Conservation (phyloP, 2,329 filamentous ascomycete species). For the Didymella pomorum region DNA sequence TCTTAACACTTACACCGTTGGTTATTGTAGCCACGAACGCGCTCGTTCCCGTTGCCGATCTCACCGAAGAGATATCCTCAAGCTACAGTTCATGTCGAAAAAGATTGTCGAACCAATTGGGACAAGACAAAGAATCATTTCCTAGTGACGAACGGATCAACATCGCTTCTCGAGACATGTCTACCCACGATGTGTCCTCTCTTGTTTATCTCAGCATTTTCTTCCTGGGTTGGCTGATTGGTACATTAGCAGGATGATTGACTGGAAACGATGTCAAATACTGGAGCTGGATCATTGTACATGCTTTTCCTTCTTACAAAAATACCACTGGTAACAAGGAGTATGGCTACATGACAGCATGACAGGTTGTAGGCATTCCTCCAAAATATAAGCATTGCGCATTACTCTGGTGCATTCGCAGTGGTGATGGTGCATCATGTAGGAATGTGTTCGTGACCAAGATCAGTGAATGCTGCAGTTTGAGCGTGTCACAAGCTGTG, state of each 20-base stretch:
- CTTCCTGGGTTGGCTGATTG: slow-evolving; percentile 28
- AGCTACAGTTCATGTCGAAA: slow-evolving; percentile 43
- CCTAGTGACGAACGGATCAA: slow-evolving; percentile 34
- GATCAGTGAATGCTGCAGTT: neutral
- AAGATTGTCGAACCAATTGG: slow-evolving; percentile 43
- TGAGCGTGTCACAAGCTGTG: neutral
- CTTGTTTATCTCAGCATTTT: slow-evolving; percentile 46
- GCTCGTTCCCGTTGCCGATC: slow-evolving; percentile 40
- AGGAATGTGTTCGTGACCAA: no score
- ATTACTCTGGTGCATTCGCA: neutral
- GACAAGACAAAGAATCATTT: slow-evolving; percentile 40
- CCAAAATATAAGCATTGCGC: slow-evolving; percentile 7
- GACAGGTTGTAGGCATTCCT: slow-evolving; percentile 26
- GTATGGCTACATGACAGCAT: slow-evolving; percentile 29
- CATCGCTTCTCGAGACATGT: slow-evolving; percentile 37
- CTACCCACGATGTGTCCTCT: slow-evolving; percentile 36
- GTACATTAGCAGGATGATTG: slow-evolving; percentile 22
- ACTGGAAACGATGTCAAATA: slow-evolving; percentile 26
- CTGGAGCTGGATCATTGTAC: slow-evolving; percentile 30
- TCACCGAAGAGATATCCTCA: slow-evolving; percentile 46
- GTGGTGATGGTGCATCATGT: no score
- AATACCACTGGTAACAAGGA: slow-evolving; percentile 24
- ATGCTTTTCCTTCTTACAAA: slow-evolving; percentile 35
- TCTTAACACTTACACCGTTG: slow-evolving; percentile 36
- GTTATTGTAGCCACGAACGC: slow-evolving; percentile 39